Evolutionary conservation across 2,329 filamentous ascomycete genomes (phyloP).

Genomic region (Claviceps humidiphila): DNA sequence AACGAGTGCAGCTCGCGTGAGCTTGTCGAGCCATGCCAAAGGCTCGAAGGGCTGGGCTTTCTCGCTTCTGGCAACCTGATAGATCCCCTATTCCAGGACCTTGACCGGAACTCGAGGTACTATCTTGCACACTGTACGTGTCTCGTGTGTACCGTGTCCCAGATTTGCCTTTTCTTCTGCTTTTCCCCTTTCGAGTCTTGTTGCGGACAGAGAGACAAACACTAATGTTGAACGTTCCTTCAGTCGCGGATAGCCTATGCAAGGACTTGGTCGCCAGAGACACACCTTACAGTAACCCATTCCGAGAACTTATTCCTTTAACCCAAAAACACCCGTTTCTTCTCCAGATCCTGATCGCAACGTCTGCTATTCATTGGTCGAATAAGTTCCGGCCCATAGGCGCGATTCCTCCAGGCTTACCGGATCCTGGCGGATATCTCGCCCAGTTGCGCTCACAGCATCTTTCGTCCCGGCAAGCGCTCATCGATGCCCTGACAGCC

Average conservation of each 20-base stretch:
- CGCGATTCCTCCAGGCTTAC: constrained; percentile 17
- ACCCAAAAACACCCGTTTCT: constrained; percentile 32
- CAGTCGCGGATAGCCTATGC: constrained; percentile 36
- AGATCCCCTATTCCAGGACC: constrained; percentile 43
- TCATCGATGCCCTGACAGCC: constrained; percentile 33
- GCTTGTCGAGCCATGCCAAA: neutral
- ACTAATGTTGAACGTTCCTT: constrained; percentile 11
- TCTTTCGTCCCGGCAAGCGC: constrained; percentile 23
- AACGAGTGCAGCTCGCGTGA: neutral
- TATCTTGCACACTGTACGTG: constrained; percentile 39
- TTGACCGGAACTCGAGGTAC: constrained; percentile 30
- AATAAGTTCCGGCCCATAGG: constrained; percentile 26
- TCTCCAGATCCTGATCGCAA: constrained; percentile 34
- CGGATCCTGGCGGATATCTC: constrained; percentile 24
- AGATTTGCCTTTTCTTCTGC: neutral
- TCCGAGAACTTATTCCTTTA: constrained; percentile 34
- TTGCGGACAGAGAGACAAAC: neutral
- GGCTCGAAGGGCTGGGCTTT: neutral
- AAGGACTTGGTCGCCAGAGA: constrained; percentile 40
- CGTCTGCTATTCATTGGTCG: constrained; percentile 35
- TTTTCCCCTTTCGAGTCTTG: neutral
- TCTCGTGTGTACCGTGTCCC: neutral
- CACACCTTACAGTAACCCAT: constrained; percentile 31
- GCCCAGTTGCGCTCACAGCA: constrained; percentile 24
- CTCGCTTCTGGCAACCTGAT: constrained; percentile 20